Conservation (phyloP, 1,284 basidiomycete genomes). For the Irpex sp. region DNA sequence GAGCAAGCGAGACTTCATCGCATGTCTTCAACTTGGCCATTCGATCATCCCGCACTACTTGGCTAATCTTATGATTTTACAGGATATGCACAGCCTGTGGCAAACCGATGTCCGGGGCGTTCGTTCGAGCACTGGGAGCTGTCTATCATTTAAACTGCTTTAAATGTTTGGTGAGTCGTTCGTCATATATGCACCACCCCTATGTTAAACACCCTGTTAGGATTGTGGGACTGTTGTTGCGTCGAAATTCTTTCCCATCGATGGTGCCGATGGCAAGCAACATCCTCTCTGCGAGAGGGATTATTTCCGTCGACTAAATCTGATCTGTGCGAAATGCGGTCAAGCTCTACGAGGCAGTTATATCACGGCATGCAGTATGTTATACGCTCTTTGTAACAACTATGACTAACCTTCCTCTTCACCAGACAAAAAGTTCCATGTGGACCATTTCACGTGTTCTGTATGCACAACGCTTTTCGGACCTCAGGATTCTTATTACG, state of each 20-base stretch:
- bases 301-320: slow-evolving; percentile 93
- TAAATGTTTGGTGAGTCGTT: slow-evolving; percentile 79
- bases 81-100: slow-evolving; percentile 74
- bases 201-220: slow-evolving; percentile 38
- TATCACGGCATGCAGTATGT: slow-evolving; percentile 97
- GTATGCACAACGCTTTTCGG: slow-evolving; percentile 96
- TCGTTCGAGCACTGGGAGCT: slow-evolving; percentile 92
- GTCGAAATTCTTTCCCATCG: slow-evolving; percentile 98
- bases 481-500: slow-evolving; percentile 98
- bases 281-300: slow-evolving; percentile 97
- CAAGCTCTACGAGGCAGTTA: slow-evolving; percentile 95
- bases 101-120: slow-evolving; percentile 86
- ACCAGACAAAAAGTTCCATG: slow-evolving; percentile 96
- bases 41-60: background rate
- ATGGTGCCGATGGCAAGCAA: slow-evolving; percentile 80
- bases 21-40: background rate
- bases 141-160: slow-evolving; percentile 98
- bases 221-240: slow-evolving; percentile 97
- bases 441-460: slow-evolving; percentile 99
- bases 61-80: slow-evolving; percentile 28
- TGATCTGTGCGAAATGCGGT: slow-evolving; percentile 96
- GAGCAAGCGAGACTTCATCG: background rate
- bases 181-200: slow-evolving; percentile 10
- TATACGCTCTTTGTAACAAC: background rate
- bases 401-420: slow-evolving; percentile 7